Evolutionary conservation across 768 basidiomycete genomes (phyloP).

Genomic region (Pisolithus tinctorius): DNA sequence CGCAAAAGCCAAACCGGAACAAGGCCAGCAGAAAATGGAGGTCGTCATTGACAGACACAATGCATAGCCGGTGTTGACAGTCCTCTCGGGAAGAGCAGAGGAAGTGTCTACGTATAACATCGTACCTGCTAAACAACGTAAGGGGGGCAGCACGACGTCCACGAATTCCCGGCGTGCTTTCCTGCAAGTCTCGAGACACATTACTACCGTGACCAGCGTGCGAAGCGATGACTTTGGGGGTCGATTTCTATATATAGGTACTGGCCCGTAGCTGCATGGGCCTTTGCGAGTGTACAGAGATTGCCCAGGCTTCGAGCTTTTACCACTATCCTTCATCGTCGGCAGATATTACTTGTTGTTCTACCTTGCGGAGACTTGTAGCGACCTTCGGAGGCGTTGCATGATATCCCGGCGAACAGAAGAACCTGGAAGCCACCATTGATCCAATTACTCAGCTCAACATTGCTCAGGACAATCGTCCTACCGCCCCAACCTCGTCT

Average conservation of each 20-base stretch:
- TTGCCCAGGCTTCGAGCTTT: constrained; percentile 19
- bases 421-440: constrained; percentile 44
- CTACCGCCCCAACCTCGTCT: constrained; percentile 34
- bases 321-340: constrained; percentile 11
- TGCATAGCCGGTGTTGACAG: no score
- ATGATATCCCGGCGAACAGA: constrained; percentile 19
- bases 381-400: constrained; percentile 19
- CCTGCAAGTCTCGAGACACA: no score
- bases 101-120: no score
- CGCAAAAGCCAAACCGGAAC: no score
- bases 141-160: no score
- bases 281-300: constrained; percentile 14
- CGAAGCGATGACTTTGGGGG: constrained; percentile 12
- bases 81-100: no score
- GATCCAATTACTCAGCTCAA: constrained; percentile 56
- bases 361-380: constrained; percentile 11
- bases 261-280: constrained; percentile 16
- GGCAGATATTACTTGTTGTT: constrained; percentile 15
- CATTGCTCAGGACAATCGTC: constrained; percentile 49
- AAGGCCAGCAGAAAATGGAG: no score
- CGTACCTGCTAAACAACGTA: no score
- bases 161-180: no score
- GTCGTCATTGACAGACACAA: no score
- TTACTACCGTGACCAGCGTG: no score
- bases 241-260: constrained; percentile 19